A percentile compares a stretch with the other conserved stretches of the same genome.
Evolutionary conservation across 1,139 yeast genomes (phyloP).

Genomic region (Zygosaccharomyces pseudobailii): DNA sequence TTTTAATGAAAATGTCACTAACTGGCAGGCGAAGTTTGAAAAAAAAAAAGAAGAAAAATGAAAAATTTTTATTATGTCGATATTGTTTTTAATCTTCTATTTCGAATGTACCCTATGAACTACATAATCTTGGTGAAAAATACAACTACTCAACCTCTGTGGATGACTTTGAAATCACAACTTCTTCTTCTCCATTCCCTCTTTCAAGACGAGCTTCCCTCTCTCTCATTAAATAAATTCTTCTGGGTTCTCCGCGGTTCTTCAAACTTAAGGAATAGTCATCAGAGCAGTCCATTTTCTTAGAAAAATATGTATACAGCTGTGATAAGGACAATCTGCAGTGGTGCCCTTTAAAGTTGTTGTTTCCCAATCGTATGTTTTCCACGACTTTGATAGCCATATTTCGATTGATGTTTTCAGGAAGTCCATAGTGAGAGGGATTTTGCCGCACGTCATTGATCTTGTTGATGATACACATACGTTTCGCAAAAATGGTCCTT

Average conservation of each 20-base stretch:
- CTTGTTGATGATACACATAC: slow-evolving; percentile 26
- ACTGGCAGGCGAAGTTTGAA: slow-evolving; percentile 27
- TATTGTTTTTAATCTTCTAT: not conserved
- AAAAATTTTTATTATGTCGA: not conserved
- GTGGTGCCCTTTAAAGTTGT: slow-evolving; percentile 18
- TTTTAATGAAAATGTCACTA: slow-evolving; percentile 16
- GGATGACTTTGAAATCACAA: not conserved
- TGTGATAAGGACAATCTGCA: slow-evolving; percentile 24
- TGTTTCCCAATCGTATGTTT: slow-evolving; percentile 29
- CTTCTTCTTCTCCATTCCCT: not conserved
- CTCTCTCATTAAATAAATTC: slow-evolving; percentile 14
- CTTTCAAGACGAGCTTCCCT: slow-evolving; percentile 12
- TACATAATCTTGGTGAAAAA: not conserved
- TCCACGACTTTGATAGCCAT: slow-evolving; percentile 27
- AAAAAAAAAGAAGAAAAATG: slow-evolving; percentile 11
- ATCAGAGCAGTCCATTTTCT: slow-evolving; percentile 20
- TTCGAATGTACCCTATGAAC: not conserved
- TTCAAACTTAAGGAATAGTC: slow-evolving; percentile 24
- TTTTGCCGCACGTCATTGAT: slow-evolving; percentile 21
- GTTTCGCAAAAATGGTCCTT: slow-evolving; percentile 27
- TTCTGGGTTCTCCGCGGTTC: slow-evolving; percentile 18
- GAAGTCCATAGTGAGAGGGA: slow-evolving; percentile 21
- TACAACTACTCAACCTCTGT: not conserved
- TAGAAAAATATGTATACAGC: slow-evolving; percentile 27
- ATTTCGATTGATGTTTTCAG: slow-evolving; percentile 17